These are phyloP conservation scores for Lichtheimia ramosa DNA, from an alignment of 371 early-diverging fungal genomes.

Conservation along the genomic window DNA sequence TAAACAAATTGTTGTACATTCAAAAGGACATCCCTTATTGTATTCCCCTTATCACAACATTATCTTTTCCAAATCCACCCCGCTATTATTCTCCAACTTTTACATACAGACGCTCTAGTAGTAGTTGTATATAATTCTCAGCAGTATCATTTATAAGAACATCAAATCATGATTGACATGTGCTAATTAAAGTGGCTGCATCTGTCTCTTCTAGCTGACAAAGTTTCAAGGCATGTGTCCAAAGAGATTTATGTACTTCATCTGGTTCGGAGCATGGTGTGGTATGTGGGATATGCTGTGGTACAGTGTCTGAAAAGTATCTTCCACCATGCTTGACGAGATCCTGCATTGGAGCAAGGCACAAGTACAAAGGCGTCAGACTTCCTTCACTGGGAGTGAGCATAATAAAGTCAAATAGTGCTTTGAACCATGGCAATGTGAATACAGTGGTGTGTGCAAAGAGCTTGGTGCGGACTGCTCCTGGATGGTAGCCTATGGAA, in stretches of 20 bases:
- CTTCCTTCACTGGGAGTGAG: conserved; percentile 42
- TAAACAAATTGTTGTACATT: neutral
- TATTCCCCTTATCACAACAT: too few species aligned
- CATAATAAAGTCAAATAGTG: conserved; percentile 40
- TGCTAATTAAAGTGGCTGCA: neutral
- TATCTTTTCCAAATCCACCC: too few species aligned
- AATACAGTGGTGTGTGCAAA: conserved; percentile 38
- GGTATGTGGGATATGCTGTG: conserved; percentile 3
- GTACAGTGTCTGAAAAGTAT: conserved; percentile 15
- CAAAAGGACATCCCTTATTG: too few species aligned
- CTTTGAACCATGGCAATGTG: conserved; percentile 18
- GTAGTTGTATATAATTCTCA: too few species aligned
- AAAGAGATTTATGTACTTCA: neutral
- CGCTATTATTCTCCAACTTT: too few species aligned
- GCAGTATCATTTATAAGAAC: too few species aligned
- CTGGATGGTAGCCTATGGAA: conserved; percentile 48
- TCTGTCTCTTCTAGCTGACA: neutral
- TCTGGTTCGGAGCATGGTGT: neutral
- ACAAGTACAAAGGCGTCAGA: conserved; percentile 33
- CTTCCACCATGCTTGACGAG: neutral
- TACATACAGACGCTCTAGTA: too few species aligned
- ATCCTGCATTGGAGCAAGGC: conserved; percentile 6
- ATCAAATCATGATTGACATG: neutral
- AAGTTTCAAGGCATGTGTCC: neutral
- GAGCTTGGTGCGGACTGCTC: conserved; percentile 40